phyloP scores from a whole-genome alignment of 805 yeast genomes.

The Candida sakaeoensis region DNA sequence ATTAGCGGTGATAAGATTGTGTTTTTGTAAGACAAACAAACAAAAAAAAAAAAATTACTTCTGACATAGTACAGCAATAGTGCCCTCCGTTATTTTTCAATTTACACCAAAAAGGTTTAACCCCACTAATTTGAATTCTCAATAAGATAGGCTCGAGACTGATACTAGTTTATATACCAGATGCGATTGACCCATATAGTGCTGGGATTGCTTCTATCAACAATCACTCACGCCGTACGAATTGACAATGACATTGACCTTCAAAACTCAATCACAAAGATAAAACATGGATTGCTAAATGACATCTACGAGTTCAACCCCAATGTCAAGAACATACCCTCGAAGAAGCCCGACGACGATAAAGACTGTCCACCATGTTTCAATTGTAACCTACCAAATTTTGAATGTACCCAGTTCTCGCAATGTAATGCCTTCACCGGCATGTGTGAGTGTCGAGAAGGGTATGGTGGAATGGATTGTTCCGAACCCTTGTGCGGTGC shows the following conservation, averaged over 20 bases:
- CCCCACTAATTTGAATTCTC: no score
- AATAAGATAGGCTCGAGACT: no score
- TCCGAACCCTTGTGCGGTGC: constrained; percentile 85
- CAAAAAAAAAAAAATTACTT: no score
- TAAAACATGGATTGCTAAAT: constrained; percentile 14
- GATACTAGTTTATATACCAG: no score
- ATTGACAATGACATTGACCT: constrained; percentile 10
- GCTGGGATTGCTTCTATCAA: not conserved
- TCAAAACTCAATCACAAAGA: constrained; percentile 17
- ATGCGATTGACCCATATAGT: not conserved
- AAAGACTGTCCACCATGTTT: constrained; percentile 85
- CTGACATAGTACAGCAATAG: not conserved
- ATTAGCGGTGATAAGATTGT: not conserved
- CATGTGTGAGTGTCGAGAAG: constrained; percentile 85
- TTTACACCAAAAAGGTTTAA: no score
- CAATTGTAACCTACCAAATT: constrained; percentile 90
- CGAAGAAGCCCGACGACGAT: constrained; percentile 10
- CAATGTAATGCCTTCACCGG: constrained; percentile 87
- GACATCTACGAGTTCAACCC: constrained; percentile 21
- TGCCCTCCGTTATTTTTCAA: no score
- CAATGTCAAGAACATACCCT: not conserved
- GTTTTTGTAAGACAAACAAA: not conserved
- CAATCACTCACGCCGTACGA: not conserved
- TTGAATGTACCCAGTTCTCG: constrained; percentile 86
- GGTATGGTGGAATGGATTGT: constrained; percentile 94